These are phyloP conservation scores for Melaleuca alternifolia DNA, from an alignment of 345 rosid species.

Conservation along the genomic window DNA sequence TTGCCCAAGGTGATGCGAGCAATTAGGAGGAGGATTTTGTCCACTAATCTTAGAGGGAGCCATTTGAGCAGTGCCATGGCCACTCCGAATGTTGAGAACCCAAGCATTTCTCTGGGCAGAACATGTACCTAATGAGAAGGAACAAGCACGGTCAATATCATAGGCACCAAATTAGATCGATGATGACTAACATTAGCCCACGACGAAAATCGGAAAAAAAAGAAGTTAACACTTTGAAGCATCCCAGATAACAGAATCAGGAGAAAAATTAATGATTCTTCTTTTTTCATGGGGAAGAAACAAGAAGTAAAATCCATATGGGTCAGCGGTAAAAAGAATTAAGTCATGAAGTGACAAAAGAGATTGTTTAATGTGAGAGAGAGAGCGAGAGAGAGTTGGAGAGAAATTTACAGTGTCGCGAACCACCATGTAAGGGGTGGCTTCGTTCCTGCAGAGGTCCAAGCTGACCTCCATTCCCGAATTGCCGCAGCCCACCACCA, in stretches of 20 bases:
- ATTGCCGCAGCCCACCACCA: constrained; percentile 82
- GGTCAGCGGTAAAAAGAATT: not conserved
- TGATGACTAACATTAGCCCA: not conserved
- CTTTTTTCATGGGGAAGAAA: not conserved
- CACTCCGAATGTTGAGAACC: constrained; percentile 48
- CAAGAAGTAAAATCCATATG: not conserved
- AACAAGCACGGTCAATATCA: not conserved
- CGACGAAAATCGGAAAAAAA: not conserved
- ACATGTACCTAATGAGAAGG: constrained; percentile 39
- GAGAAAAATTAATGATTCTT: not conserved
- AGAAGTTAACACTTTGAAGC: not conserved
- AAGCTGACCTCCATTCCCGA: constrained; percentile 93
- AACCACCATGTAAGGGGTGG: constrained; percentile 55
- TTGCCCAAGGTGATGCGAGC: constrained; percentile 39
- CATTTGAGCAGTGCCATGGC: constrained; percentile 51
- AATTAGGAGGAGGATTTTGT: constrained; percentile 35
- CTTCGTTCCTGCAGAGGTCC: constrained; percentile 59
- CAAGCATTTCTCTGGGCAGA: constrained; percentile 54
- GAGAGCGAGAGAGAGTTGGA: not conserved
- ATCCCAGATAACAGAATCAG: not conserved
- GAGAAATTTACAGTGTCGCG: constrained; percentile 40
- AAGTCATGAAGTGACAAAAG: not conserved
- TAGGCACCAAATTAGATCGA: not conserved
- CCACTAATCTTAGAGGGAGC: constrained; percentile 45
- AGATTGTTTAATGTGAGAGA: not conserved